Conservation (phyloP, 192 early-diverging fungal genomes). For the Rhizoclosmatium sp. region DNA sequence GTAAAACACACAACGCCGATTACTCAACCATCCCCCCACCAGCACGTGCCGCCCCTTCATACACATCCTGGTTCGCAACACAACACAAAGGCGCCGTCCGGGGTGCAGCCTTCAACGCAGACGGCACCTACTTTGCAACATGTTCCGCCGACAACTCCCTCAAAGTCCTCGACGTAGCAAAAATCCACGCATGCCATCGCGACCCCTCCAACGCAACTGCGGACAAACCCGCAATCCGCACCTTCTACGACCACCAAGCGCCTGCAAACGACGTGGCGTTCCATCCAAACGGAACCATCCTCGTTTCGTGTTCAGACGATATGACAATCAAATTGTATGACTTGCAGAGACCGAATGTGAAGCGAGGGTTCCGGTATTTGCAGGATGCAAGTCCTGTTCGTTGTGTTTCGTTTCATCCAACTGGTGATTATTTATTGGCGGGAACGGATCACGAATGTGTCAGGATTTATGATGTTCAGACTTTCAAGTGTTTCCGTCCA, state of each 20-base stretch:
- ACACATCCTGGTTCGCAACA: conserved; percentile 74
- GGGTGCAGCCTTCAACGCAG: conserved; percentile 54
- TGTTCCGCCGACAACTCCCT: conserved; percentile 88
- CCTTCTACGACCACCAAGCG: conserved; percentile 86
- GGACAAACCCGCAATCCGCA: conserved; percentile 88
- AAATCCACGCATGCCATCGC: conserved; percentile 70
- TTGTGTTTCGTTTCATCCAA: conserved; percentile 91
- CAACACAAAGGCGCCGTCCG: conserved; percentile 79
- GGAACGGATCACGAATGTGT: conserved; percentile 81
- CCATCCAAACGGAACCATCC: conserved; percentile 90
- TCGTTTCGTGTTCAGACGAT: conserved; percentile 89
- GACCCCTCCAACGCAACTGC: conserved; percentile 57
- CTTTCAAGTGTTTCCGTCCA: conserved; percentile 81
- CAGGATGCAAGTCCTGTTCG: conserved; percentile 70
- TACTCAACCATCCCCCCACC: not conserved
- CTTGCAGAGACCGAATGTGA: conserved; percentile 80
- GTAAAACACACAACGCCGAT: not conserved
- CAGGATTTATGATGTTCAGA: conserved; percentile 87
- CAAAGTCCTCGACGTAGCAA: conserved; percentile 88
- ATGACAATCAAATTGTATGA: conserved; percentile 90
- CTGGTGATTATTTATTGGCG: conserved; percentile 80
- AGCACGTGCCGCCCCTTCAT: conserved; percentile 59
- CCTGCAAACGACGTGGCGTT: conserved; percentile 86
- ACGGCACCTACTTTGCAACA: conserved; percentile 86
- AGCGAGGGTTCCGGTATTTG: conserved; percentile 84